Evolutionary conservation across 805 yeast genomes (phyloP).

Genomic region (Candida boleticola): DNA sequence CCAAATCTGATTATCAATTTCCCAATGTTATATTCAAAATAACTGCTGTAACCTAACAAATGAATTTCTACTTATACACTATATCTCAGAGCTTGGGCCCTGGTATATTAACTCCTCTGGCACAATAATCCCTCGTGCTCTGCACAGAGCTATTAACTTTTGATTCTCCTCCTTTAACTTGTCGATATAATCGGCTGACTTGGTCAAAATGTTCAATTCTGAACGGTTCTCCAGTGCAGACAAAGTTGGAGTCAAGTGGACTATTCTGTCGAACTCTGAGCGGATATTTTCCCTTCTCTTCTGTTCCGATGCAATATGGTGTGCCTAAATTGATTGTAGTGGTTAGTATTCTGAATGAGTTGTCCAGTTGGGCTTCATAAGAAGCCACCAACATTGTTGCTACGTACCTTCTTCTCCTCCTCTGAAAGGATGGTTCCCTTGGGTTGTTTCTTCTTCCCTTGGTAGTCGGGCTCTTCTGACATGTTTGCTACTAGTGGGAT

Average conservation of each 20-base stretch:
- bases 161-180: conserved; percentile 50
- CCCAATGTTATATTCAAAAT: too few relatives aligned
- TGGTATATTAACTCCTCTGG: conserved; percentile 38
- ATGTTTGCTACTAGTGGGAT: background rate
- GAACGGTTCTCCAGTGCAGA: conserved; percentile 71
- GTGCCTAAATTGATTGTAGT: conserved; percentile 47
- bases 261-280: conserved; percentile 74
- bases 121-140: conserved; percentile 37
- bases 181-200: conserved; percentile 56
- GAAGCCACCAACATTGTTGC: background rate
- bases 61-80: too few relatives aligned
- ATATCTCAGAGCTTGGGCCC: conserved; percentile 21
- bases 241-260: conserved; percentile 71
- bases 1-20: too few relatives aligned
- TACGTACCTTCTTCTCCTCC: conserved; percentile 35
- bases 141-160: conserved; percentile 41
- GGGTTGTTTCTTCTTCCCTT: conserved; percentile 16
- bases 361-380: background rate
- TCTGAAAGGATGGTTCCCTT: conserved; percentile 32
- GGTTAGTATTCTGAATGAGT: background rate
- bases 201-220: conserved; percentile 70
- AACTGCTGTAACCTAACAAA: too few relatives aligned
- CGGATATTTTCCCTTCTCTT: conserved; percentile 84
- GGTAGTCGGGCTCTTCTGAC: conserved; percentile 3
- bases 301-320: conserved; percentile 83